phyloP scores from a whole-genome alignment of 768 basidiomycete genomes.

The Mycena sanguinolenta region DNA sequence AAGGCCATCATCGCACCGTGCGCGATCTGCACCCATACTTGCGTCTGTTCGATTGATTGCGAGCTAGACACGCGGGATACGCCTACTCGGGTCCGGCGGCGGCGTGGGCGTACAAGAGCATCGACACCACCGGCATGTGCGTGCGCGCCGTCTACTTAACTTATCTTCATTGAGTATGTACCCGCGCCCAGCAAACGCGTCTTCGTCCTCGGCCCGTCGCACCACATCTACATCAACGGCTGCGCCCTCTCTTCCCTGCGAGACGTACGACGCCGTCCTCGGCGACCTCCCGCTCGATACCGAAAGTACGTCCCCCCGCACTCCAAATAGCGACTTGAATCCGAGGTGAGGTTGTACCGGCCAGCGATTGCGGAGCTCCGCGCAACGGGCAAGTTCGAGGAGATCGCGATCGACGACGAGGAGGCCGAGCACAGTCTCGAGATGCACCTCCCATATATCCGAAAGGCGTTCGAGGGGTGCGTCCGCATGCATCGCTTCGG shows the following conservation, averaged over 20 bases:
- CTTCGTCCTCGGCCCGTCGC: constrained; percentile 96
- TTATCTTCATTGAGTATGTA: constrained; percentile 15
- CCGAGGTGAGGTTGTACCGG: too few relatives aligned
- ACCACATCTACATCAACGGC: constrained; percentile 88
- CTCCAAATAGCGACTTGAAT: too few relatives aligned
- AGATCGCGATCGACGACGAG: constrained; percentile 77
- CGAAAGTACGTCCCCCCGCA: constrained; percentile 76
- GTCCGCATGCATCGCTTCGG: constrained; percentile 32
- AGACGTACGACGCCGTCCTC: constrained; percentile 91
- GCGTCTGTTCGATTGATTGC: constrained; percentile 7
- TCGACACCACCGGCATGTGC: constrained; percentile 87
- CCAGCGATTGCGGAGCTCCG: constrained; percentile 78
- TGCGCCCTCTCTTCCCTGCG: constrained; percentile 90
- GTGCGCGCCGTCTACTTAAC: constrained; percentile 43
- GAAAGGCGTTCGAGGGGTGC: constrained; percentile 87
- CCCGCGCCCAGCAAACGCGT: constrained; percentile 80
- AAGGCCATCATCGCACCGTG: constrained; percentile 97
- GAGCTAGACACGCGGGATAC: constrained; percentile 91
- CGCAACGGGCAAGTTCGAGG: constrained; percentile 75
- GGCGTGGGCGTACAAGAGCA: constrained; percentile 95
- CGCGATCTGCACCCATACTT: constrained; percentile 46
- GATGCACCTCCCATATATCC: constrained; percentile 95
- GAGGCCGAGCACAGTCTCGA: constrained; percentile 98
- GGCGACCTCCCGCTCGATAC: constrained; percentile 85
- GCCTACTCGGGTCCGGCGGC: constrained; percentile 94